These are phyloP conservation scores for Chalciporus chontae DNA, from an alignment of 768 basidiomycete genomes.

Conservation along the genomic window DNA sequence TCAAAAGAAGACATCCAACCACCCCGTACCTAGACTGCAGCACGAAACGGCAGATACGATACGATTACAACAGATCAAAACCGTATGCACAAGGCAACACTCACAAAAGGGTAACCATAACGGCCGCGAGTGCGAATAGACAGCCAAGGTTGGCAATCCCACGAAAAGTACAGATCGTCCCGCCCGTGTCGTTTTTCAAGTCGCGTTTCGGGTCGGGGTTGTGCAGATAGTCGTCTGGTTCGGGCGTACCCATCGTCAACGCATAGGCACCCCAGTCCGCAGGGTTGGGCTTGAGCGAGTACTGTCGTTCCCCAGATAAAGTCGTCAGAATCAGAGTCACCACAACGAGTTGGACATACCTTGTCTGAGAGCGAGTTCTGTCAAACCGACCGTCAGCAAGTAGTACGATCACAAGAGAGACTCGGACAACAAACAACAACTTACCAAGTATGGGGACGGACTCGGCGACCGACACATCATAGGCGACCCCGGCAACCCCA, in stretches of 20 bases:
- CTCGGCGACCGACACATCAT: slow-evolving; percentile 21
- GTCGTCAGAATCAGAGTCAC: not conserved
- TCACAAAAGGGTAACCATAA: slow-evolving; percentile 53
- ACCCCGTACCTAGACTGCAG: slow-evolving; percentile 6
- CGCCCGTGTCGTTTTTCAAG: slow-evolving; percentile 50
- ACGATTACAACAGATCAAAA: not conserved
- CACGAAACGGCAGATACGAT: not conserved
- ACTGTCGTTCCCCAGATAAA: slow-evolving; percentile 24
- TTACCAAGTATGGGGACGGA: slow-evolving; percentile 27
- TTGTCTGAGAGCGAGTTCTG: slow-evolving; percentile 30
- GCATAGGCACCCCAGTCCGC: slow-evolving; percentile 48
- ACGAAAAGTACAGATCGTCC: slow-evolving; percentile 55
- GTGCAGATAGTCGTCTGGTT: slow-evolving; percentile 63
- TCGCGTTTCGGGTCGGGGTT: slow-evolving; percentile 59
- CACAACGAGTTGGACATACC: slow-evolving; percentile 6
- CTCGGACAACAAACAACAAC: not conserved
- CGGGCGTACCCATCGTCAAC: slow-evolving; percentile 41
- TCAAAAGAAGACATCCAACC: not conserved
- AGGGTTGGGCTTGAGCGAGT: slow-evolving; percentile 39
- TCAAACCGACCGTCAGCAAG: not conserved
- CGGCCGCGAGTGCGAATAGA: slow-evolving; percentile 50
- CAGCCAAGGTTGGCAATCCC: slow-evolving; percentile 69
- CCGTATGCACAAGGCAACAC: slow-evolving; percentile 21
- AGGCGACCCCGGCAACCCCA: slow-evolving; percentile 12
- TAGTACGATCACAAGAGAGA: not conserved